Evolutionary conservation across 106 monocot genomes (phyloP), one percentile per base, ranked within the genome.

Genomic region (Dendrobium nobile): DNA sequence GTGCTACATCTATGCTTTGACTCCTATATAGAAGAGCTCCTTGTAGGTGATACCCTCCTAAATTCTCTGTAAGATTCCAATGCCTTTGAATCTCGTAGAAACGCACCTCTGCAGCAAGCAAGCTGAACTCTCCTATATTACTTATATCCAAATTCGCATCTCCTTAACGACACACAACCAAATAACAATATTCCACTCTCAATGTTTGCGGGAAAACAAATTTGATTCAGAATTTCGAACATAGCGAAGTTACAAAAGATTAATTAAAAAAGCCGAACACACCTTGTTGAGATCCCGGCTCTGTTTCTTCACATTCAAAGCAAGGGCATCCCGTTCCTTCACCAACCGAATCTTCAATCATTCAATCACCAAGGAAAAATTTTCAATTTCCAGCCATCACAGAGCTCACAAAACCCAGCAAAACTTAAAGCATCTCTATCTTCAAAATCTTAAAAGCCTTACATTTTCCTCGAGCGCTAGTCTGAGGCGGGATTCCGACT

Each of bases 261-360:
- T 44, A 43, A 43, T 20, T 19, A 41, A 11, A 37, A 22, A 4
- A 64, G 61, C 55, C 67, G 22, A 33, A 9, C 59, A 19, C 42
- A 90, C 96, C 96, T 96, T 96, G 37, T 81, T 56, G 47, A 94
- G 85, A 80, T 96, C 96, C 45, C 92, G 82, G 20, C 85, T 85
- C 77, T 90, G 77, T 73, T 90, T 94, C 88, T 94, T 92, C 13
- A 87, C 75, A 4, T 88, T 90, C 80, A 88, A 47, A 16, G 87
- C 88, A 78, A 96, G 72, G 19, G 82, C 59, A 73, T 96, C 92
- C 76, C 93, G 78, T 48, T 96, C 96, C 79, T 86, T 92, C n/a
- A 77, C 77, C 75, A 96, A 68, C 72, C 85, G 90, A 61, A 80
- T 72, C 96, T 96, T 72, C 75, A 82, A 28, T 27, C 70, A 72